Evolutionary conservation across 2,329 filamentous ascomycete genomes (phyloP).

Genomic region (Lecanicillium sp.): DNA sequence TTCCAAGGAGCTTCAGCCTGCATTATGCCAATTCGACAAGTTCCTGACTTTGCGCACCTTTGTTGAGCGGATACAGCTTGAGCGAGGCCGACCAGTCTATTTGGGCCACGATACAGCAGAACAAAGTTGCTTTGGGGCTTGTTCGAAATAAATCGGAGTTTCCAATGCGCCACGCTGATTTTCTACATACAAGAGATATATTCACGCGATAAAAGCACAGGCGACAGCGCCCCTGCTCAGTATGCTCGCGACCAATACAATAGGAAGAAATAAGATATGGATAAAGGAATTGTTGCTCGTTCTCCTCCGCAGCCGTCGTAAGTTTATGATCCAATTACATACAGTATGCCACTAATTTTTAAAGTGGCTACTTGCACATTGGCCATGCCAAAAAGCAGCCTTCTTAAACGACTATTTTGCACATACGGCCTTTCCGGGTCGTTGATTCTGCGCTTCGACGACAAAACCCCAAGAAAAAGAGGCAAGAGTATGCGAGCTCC

Average conservation of each 20-base stretch:
- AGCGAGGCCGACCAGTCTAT: constrained; percentile 73
- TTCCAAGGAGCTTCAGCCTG: too few relatives aligned
- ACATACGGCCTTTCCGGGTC: constrained; percentile 87
- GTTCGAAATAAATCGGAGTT: constrained; percentile 72
- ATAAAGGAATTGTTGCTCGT: constrained; percentile 83
- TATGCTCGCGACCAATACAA: constrained; percentile 85
- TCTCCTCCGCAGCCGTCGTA: constrained; percentile 92
- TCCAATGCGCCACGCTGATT: too few relatives aligned
- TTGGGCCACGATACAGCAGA: constrained; percentile 77
- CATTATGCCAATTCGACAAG: too few relatives aligned
- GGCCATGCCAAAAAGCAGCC: constrained; percentile 91
- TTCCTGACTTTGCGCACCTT: constrained; percentile 84
- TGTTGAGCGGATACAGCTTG: constrained; percentile 72
- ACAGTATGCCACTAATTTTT: constrained; percentile 11
- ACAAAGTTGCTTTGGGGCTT: constrained; percentile 76
- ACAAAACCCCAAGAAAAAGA: constrained; percentile 96
- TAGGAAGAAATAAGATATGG: constrained; percentile 75
- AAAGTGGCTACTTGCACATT: constrained; percentile 80
- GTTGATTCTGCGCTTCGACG: constrained; percentile 87
- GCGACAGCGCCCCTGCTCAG: constrained; percentile 58
- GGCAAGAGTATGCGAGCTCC: constrained; percentile 89
- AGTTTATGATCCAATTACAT: constrained; percentile 27
- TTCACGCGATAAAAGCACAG: too few relatives aligned
- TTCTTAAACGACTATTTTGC: constrained; percentile 96
- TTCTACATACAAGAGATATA: too few relatives aligned